phyloP scores from a whole-genome alignment of 352 stramenopile genomes.

The Globisporangium radiosum region DNA sequence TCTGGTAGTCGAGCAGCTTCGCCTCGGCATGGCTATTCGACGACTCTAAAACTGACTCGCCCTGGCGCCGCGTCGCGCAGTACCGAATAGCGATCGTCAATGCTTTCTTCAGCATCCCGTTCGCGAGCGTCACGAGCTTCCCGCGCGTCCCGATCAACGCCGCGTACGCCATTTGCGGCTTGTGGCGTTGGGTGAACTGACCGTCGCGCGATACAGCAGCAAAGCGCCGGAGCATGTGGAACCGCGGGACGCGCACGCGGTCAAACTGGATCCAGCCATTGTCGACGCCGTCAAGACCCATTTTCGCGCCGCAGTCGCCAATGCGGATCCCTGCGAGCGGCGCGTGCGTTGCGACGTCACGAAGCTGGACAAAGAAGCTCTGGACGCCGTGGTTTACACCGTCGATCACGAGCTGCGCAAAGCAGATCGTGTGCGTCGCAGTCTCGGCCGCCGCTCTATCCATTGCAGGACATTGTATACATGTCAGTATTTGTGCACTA shows the following conservation, averaged over 20 bases:
- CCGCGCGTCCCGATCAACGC: conserved; percentile 72
- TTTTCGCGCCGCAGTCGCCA: conserved; percentile 64
- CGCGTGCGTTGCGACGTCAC: conserved; percentile 74
- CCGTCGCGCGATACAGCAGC: conserved; percentile 58
- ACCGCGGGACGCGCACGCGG: conserved; percentile 59
- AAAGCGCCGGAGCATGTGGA: conserved; percentile 73
- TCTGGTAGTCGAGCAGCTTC: conserved; percentile 94
- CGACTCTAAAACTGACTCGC: conserved; percentile 32
- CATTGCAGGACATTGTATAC: no score
- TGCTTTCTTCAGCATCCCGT: conserved; percentile 85
- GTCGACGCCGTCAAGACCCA: conserved; percentile 69
- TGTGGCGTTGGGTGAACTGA: conserved; percentile 55
- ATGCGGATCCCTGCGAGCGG: conserved; percentile 46
- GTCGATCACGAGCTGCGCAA: conserved; percentile 87
- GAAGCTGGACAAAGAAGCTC: conserved; percentile 94
- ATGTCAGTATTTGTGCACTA: background rate
- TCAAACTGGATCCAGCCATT: conserved; percentile 79
- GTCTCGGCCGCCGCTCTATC: conserved; percentile 81
- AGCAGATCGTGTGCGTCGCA: conserved; percentile 93
- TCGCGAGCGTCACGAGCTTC: conserved; percentile 64
- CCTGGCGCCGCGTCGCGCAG: conserved; percentile 90
- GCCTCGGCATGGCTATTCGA: conserved; percentile 38
- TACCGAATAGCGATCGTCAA: conserved; percentile 93
- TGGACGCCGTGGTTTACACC: conserved; percentile 87
- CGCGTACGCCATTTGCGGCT: conserved; percentile 62